Evolutionary conservation across 441 rosid genomes (phyloP).

Genomic region (Geranium incanum): DNA sequence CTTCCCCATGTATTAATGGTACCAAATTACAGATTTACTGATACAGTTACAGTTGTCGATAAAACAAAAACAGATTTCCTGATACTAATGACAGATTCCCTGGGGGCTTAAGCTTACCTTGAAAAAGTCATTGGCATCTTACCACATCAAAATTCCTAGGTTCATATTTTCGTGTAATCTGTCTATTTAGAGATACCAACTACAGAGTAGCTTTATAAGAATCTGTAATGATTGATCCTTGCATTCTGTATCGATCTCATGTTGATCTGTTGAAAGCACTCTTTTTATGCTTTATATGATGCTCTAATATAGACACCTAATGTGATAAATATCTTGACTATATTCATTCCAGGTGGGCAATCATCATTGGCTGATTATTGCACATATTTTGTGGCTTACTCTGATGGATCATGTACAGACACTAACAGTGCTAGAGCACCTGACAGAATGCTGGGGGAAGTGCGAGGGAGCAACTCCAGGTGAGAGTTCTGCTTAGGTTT

Average conservation of each 20-base stretch:
- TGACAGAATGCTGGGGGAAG: constrained; percentile 97
- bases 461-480: constrained; percentile 91
- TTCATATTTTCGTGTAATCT: not conserved
- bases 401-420: constrained; percentile 98
- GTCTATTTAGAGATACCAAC: not conserved
- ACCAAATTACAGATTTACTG: not conserved
- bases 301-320: not conserved
- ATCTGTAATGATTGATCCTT: not conserved
- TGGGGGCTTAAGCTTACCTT: not conserved
- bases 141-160: not conserved
- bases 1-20: not conserved
- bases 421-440: constrained; percentile 86
- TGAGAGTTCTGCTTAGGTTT: constrained; percentile 26
- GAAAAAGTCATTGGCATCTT: not conserved
- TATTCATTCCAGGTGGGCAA: constrained; percentile 73
- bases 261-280: not conserved
- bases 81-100: not conserved
- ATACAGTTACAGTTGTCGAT: not conserved
- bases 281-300: not conserved
- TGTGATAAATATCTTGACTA: not conserved
- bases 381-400: constrained; percentile 92
- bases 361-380: constrained; percentile 97
- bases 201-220: not conserved
- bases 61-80: not conserved
- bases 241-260: not conserved